Conservation (phyloP, 1,284 basidiomycete genomes). For the Ustilago cynodontis region DNA sequence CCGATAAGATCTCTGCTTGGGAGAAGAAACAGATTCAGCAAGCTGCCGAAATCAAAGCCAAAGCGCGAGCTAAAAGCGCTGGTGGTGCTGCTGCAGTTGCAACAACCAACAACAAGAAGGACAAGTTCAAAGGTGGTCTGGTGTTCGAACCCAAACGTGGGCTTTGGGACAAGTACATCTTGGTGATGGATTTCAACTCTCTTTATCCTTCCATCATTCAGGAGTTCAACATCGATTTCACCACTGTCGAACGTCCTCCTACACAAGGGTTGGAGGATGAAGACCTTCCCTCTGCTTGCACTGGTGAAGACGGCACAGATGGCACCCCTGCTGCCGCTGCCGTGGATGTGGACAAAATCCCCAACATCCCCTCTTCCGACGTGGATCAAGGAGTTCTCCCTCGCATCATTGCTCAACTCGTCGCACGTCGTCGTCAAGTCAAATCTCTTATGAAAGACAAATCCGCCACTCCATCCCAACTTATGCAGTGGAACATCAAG, state of each 20-base stretch:
- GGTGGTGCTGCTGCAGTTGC: conserved; percentile 51
- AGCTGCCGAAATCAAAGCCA: conserved; percentile 51
- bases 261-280: conserved; percentile 73
- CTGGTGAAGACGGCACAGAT: conserved; percentile 22
- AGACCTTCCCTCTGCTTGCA: conserved; percentile 15
- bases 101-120: conserved; percentile 78
- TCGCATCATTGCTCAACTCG: conserved; percentile 92
- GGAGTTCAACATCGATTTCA: conserved; percentile 99
- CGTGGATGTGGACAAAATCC: conserved; percentile 77
- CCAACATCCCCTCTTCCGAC: conserved; percentile 83
- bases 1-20: conserved; percentile 88
- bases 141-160: conserved; percentile 97
- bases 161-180: conserved; percentile 94
- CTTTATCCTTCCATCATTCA: conserved; percentile 99
- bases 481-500: conserved; percentile 93
- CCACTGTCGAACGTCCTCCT: conserved; percentile 81
- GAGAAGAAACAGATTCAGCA: conserved; percentile 65
- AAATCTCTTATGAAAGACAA: conserved; percentile 96
- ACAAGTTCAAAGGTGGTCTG: conserved; percentile 98
- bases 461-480: conserved; percentile 79
- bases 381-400: conserved; percentile 89
- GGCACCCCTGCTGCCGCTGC: conserved; percentile 26
- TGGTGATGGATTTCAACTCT: conserved; percentile 99
- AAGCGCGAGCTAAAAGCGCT: conserved; percentile 36
- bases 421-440: conserved; percentile 87